A percentile compares a stretch with the other conserved stretches of the same genome.
These are phyloP conservation scores for Penicillium capsulatum DNA, from an alignment of 2,329 filamentous ascomycete genomes.

Conservation along the genomic window DNA sequence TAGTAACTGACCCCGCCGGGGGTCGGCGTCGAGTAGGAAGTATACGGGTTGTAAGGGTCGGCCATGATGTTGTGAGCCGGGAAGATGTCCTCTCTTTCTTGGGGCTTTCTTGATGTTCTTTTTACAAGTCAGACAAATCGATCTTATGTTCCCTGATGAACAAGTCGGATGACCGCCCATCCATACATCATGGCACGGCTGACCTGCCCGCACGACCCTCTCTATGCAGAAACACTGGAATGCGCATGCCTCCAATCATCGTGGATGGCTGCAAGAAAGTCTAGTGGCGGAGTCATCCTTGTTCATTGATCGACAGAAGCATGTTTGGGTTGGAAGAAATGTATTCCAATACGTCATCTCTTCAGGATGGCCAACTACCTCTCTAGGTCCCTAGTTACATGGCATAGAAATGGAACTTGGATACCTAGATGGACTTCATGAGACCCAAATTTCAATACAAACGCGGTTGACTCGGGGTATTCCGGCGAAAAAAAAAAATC, in stretches of 20 bases:
- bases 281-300: slow-evolving; percentile 3
- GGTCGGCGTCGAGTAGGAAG: slow-evolving; percentile 24
- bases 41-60: slow-evolving; percentile 48
- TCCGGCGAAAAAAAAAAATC: slow-evolving; percentile 21
- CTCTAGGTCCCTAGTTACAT: background rate
- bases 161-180: slow-evolving; percentile 17
- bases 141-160: slow-evolving; percentile 12
- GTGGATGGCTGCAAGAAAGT: slow-evolving; percentile 1
- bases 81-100: too few species aligned
- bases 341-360: slow-evolving; percentile 15
- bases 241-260: slow-evolving; percentile 16
- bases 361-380: slow-evolving; percentile 7
- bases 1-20: slow-evolving; percentile 23
- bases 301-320: too few species aligned
- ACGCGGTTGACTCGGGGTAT: slow-evolving; percentile 30
- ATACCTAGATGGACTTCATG: too few species aligned
- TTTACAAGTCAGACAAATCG: too few species aligned
- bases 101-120: too few species aligned
- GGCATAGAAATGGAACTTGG: slow-evolving; percentile 4
- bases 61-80: slow-evolving; percentile 40
- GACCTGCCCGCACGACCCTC: slow-evolving; percentile 27
- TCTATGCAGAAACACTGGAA: slow-evolving; percentile 9
- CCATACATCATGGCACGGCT: slow-evolving; percentile 22
- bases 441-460: too few species aligned
- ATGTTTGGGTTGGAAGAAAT: background rate